These are phyloP conservation scores for Candida dendrica DNA, from an alignment of 805 yeast genomes.

Conservation along the genomic window DNA sequence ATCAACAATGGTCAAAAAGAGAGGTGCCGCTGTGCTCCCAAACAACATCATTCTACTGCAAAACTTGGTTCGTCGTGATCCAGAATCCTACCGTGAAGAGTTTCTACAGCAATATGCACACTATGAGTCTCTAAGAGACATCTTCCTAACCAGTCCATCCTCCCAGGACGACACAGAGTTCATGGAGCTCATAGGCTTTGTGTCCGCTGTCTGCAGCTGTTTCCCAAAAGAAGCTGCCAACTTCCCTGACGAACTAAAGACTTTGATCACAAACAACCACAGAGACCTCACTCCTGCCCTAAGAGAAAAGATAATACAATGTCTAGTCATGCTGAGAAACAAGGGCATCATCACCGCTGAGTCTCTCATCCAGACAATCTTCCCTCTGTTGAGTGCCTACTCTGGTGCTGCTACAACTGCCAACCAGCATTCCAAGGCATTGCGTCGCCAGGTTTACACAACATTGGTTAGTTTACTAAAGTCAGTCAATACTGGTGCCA, in stretches of 20 bases:
- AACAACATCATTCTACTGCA: slow-evolving; percentile 87
- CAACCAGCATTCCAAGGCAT: slow-evolving; percentile 64
- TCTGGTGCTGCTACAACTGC: slow-evolving; percentile 38
- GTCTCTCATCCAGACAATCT: slow-evolving; percentile 72
- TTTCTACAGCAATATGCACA: slow-evolving; percentile 89
- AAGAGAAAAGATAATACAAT: slow-evolving; percentile 85
- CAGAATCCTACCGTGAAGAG: slow-evolving; percentile 90
- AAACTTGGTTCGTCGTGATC: slow-evolving; percentile 89
- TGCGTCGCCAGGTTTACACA: slow-evolving; percentile 76
- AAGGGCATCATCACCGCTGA: slow-evolving; percentile 77
- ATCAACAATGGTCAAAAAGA: slow-evolving; percentile 83
- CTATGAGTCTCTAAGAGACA: slow-evolving; percentile 84
- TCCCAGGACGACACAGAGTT: slow-evolving; percentile 48
- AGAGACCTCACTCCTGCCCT: slow-evolving; percentile 76
- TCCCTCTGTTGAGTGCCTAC: slow-evolving; percentile 76
- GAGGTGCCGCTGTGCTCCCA: slow-evolving; percentile 90
- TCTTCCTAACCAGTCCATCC: slow-evolving; percentile 60
- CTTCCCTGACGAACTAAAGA: slow-evolving; percentile 76
- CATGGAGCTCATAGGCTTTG: slow-evolving; percentile 80
- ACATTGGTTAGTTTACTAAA: slow-evolving; percentile 75
- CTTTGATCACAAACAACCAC: slow-evolving; percentile 66
- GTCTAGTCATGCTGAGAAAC: slow-evolving; percentile 84
- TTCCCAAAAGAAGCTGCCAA: slow-evolving; percentile 82
- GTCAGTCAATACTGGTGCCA: slow-evolving; percentile 79
- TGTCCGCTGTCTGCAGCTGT: slow-evolving; percentile 85